Conservation (phyloP, 345 rosid genomes). For the Pistacia atlantica region DNA sequence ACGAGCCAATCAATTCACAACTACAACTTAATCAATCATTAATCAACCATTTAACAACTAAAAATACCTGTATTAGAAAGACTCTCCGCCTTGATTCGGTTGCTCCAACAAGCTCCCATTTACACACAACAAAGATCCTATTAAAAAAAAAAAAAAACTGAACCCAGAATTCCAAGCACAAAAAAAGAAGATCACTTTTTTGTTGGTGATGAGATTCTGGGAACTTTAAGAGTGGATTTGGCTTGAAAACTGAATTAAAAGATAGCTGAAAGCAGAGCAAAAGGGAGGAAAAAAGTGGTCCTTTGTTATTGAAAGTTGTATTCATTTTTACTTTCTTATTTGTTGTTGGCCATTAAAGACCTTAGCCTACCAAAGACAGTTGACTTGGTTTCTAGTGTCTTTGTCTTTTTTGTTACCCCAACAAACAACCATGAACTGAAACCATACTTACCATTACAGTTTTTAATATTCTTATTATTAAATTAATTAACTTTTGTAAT, state of each 20-base stretch:
- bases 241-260: not conserved
- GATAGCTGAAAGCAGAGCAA: not conserved
- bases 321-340: not conserved
- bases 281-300: conserved; percentile 2
- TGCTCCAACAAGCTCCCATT: conserved; percentile 93
- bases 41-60: not conserved
- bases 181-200: not conserved
- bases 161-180: conserved; percentile 10
- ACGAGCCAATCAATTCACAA: not conserved
- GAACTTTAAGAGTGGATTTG: conserved; percentile 3
- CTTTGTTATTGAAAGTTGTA: not conserved
- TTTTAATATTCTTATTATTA: not conserved
- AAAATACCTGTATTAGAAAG: conserved; percentile 62
- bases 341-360: conserved; percentile 31
- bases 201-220: not conserved
- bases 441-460: not conserved
- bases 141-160: not conserved
- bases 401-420: conserved; percentile 15
- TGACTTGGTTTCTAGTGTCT: conserved; percentile 28
- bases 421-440: not conserved
- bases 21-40: not conserved
- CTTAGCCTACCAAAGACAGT: conserved; percentile 26
- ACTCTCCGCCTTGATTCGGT: conserved; percentile 81
- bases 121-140: conserved; percentile 18
- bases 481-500: not conserved